Evolutionary conservation across 2,329 filamentous ascomycete genomes (phyloP).

Genomic region (Massarina eburnea): DNA sequence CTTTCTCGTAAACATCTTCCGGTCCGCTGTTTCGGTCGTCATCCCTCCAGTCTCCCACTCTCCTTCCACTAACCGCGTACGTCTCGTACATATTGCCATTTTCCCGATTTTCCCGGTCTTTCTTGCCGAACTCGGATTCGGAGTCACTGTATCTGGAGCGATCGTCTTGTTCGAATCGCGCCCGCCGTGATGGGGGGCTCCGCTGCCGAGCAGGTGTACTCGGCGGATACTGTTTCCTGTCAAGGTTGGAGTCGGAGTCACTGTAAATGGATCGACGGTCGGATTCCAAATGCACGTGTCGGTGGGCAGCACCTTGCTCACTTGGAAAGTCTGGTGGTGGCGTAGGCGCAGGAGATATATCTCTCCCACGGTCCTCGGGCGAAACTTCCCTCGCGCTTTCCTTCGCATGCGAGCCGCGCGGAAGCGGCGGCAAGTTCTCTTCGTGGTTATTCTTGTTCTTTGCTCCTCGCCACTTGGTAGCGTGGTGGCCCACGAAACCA

Average conservation of each 20-base stretch:
- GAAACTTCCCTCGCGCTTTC: neutral
- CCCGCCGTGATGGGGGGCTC: neutral
- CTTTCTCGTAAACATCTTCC: neutral
- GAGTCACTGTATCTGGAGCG: neutral
- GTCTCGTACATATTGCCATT: constrained; percentile 1
- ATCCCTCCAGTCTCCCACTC: constrained; percentile 2
- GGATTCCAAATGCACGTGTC: too few relatives aligned
- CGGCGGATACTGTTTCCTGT: constrained; percentile 1
- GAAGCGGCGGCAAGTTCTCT: neutral
- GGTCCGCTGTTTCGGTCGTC: neutral
- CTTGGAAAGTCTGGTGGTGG: neutral
- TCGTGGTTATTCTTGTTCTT: neutral
- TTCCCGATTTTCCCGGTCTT: neutral
- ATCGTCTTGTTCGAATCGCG: neutral
- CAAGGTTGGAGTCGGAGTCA: neutral
- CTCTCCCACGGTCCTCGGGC: neutral
- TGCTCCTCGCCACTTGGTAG: neutral
- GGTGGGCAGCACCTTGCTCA: too few relatives aligned
- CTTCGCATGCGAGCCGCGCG: neutral
- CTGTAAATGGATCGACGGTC: neutral
- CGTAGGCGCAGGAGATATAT: neutral
- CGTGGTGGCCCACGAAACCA: constrained; percentile 19
- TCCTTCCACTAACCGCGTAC: constrained; percentile 1
- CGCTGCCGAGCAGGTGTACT: neutral
- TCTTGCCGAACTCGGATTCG: neutral